phyloP scores from a whole-genome alignment of 2,329 filamentous ascomycete genomes.

The Salinomyces thailandicus region DNA sequence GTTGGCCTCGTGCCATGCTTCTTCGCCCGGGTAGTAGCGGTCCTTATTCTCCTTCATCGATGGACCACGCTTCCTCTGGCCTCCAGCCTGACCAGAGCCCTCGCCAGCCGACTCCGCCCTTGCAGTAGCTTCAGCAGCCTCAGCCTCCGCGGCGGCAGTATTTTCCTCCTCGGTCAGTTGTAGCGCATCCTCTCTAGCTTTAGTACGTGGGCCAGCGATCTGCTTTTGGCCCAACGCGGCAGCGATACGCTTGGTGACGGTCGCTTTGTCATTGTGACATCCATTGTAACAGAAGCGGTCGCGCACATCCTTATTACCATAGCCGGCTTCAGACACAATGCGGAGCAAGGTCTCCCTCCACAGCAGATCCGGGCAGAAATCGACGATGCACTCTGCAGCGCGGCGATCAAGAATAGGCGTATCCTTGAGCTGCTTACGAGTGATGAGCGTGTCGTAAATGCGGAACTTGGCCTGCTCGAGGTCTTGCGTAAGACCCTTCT shows the following conservation, averaged over 20 bases:
- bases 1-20: slow-evolving; percentile 10
- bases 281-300: slow-evolving; percentile 27
- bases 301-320: slow-evolving; percentile 25
- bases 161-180: background rate
- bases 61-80: background rate
- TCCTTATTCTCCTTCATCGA: background rate
- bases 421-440: slow-evolving; percentile 21
- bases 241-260: slow-evolving; percentile 27
- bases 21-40: slow-evolving; percentile 5
- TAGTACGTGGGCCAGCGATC: slow-evolving; percentile 5
- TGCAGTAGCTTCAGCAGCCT: background rate
- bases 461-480: slow-evolving; percentile 23
- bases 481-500: slow-evolving; percentile 21
- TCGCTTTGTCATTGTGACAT: slow-evolving; percentile 25
- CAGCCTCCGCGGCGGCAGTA: background rate
- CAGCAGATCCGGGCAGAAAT: slow-evolving; percentile 28
- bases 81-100: background rate
- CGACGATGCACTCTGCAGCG: slow-evolving; percentile 26
- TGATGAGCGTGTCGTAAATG: slow-evolving; percentile 24
- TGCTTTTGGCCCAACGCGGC: slow-evolving; percentile 27
- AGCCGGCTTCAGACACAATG: slow-evolving; percentile 22
- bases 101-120: background rate
- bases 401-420: slow-evolving; percentile 18
- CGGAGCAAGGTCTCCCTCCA: slow-evolving; percentile 26
- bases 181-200: background rate